phyloP scores from a whole-genome alignment of 257 asterid genomes.

The Jaltomata sinuosa region DNA sequence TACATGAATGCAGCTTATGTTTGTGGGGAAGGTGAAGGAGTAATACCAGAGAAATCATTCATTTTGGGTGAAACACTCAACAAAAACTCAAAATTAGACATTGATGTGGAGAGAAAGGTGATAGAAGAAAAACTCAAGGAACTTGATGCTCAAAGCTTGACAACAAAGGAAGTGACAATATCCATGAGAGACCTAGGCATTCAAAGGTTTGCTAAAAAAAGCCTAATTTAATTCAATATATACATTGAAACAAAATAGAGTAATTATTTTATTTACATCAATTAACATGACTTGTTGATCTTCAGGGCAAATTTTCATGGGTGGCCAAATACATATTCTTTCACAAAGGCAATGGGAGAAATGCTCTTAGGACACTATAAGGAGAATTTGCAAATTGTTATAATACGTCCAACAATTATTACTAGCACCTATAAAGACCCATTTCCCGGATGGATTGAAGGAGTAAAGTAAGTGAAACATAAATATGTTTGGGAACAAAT shows the following conservation, averaged over 20 bases:
- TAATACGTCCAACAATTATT: conserved; percentile 43
- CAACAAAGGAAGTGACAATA: no score
- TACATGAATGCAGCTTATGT: conserved; percentile 11
- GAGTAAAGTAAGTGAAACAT: conserved; percentile 22
- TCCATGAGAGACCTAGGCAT: no score
- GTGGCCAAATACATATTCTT: conserved; percentile 54
- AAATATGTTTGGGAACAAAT: no score
- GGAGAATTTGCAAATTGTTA: conserved; percentile 18
- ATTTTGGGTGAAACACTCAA: conserved; percentile 31
- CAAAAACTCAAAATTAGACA: no score
- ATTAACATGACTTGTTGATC: background rate
- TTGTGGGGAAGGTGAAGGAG: conserved; percentile 6
- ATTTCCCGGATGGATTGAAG: conserved; percentile 13
- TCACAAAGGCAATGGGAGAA: conserved; percentile 69
- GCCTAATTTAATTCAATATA: no score
- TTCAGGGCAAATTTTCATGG: conserved; percentile 46
- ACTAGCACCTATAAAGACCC: conserved; percentile 50
- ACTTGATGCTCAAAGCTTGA: no score
- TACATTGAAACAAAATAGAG: no score
- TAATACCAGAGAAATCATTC: conserved; percentile 28
- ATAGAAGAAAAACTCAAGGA: no score
- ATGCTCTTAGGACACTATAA: no score
- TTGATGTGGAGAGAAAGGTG: no score
- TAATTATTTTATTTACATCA: background rate
- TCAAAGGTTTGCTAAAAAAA: conserved; percentile 1